Percentiles rank a stretch among this genome's conserved stretches.
These are phyloP conservation scores for Fusarium sp. DNA, from an alignment of 2,329 filamentous ascomycete genomes.

Conservation along the genomic window DNA sequence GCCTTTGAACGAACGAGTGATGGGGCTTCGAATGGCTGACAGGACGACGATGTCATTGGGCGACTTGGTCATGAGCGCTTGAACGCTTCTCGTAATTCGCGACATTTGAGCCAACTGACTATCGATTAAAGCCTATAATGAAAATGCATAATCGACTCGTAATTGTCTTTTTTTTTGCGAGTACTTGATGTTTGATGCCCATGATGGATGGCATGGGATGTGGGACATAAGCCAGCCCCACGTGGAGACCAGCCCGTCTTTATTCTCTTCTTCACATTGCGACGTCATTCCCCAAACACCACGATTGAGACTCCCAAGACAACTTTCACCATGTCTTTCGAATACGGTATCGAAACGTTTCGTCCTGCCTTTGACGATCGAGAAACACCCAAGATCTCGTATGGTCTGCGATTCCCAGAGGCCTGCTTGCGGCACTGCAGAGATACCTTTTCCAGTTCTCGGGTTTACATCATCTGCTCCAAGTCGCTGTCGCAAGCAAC, in stretches of 20 bases:
- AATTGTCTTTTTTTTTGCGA: background rate
- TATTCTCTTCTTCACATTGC: background rate
- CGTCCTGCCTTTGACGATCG: background rate
- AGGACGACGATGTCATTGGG: slow-evolving; percentile 87
- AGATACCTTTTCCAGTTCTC: background rate
- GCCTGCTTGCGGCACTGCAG: slow-evolving; percentile 9
- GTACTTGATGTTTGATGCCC: background rate
- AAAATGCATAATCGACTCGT: background rate
- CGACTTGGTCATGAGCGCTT: slow-evolving; percentile 60
- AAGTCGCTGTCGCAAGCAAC: slow-evolving; percentile 60
- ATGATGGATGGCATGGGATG: background rate
- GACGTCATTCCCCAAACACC: background rate
- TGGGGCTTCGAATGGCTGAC: slow-evolving; percentile 87
- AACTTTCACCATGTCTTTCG: background rate
- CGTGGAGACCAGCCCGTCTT: background rate
- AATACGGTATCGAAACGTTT: slow-evolving; percentile 4
- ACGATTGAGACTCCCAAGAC: background rate
- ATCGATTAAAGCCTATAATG: background rate
- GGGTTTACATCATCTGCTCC: slow-evolving; percentile 44
- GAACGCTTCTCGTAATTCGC: background rate
- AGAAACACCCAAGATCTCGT: slow-evolving; percentile 9
- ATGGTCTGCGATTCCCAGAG: slow-evolving; percentile 10
- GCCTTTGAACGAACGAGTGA: slow-evolving; percentile 85
- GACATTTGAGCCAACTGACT: background rate
- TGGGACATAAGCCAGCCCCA: background rate